These are phyloP conservation scores for Cucumis cinereus DNA, from an alignment of 306 rosid genomes.

Conservation along the genomic window DNA sequence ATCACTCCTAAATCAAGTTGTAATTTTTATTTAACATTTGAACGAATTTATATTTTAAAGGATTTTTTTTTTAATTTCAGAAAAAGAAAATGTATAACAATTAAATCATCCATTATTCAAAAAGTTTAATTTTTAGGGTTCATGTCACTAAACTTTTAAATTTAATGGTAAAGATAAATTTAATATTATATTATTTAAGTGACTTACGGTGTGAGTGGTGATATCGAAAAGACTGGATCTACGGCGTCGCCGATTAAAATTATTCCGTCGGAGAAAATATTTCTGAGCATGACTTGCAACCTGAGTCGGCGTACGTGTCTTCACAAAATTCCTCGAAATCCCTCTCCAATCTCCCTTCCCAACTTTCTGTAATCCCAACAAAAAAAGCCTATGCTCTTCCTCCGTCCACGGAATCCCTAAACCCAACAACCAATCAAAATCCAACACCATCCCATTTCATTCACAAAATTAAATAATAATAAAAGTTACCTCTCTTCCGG, in stretches of 20 bases:
- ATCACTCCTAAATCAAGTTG: too few relatives aligned
- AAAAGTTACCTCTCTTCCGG: constrained; percentile 58
- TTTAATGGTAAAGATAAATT: too few relatives aligned
- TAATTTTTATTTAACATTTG: too few relatives aligned
- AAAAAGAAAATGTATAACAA: too few relatives aligned
- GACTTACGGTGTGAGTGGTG: constrained; percentile 29
- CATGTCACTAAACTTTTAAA: too few relatives aligned
- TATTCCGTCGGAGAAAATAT: constrained; percentile 73
- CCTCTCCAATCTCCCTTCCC: constrained; percentile 99
- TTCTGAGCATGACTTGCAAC: constrained; percentile 96
- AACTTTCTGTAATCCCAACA: constrained; percentile 61
- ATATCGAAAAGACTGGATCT: constrained; percentile 93
- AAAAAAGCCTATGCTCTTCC: constrained; percentile 67
- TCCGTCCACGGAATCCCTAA: constrained; percentile 85
- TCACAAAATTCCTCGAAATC: constrained; percentile 80
- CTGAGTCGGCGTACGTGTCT: constrained; percentile 87
- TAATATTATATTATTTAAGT: too few relatives aligned
- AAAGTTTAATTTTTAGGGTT: too few relatives aligned
- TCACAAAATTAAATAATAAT: neutral
- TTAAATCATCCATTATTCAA: too few relatives aligned
- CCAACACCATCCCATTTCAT: neutral
- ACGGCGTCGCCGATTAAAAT: constrained; percentile 67
- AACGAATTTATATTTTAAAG: too few relatives aligned
- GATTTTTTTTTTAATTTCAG: too few relatives aligned
- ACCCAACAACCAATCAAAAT: neutral